Conservation (phyloP, 805 yeast genomes). For the Ogataea nonfermentans region DNA sequence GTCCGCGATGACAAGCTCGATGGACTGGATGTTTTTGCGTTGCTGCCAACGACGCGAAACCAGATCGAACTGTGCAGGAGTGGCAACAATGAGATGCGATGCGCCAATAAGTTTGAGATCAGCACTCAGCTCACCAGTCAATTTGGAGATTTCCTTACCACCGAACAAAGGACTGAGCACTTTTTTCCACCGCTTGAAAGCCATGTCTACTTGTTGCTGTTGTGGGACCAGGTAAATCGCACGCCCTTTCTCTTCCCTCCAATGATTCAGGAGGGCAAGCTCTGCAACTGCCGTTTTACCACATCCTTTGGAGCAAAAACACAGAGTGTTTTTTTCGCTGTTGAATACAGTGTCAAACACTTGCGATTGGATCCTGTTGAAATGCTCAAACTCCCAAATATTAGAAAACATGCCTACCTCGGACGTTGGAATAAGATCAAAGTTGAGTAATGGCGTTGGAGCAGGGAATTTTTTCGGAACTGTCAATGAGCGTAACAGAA, state of each 20-base stretch:
- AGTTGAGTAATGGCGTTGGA: constrained; percentile 55
- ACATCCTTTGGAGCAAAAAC: constrained; percentile 73
- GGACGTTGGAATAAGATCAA: constrained; percentile 47
- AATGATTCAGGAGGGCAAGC: constrained; percentile 66
- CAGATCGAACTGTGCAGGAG: constrained; percentile 75
- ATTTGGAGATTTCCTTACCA: constrained; percentile 54
- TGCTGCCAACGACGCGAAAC: constrained; percentile 82
- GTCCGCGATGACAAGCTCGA: constrained; percentile 71
- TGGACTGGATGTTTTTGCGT: constrained; percentile 62
- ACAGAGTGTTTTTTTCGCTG: constrained; percentile 50
- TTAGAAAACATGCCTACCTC: constrained; percentile 50
- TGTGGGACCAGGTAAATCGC: constrained; percentile 69
- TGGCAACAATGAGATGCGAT: constrained; percentile 68
- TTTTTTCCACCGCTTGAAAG: constrained; percentile 51
- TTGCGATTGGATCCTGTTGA: constrained; percentile 77
- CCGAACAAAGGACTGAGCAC: constrained; percentile 49
- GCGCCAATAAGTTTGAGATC: constrained; percentile 57
- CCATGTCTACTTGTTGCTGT: constrained; percentile 51
- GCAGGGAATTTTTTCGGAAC: constrained; percentile 66
- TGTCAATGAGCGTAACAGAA: constrained; percentile 49
- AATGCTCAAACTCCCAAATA: constrained; percentile 47
- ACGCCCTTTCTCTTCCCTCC: constrained; percentile 69
- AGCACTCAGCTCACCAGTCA: constrained; percentile 53
- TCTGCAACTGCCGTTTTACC: constrained; percentile 76
- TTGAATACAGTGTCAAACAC: constrained; percentile 58